A percentile compares a stretch with the other conserved stretches of the same genome.
Evolutionary conservation across 2,329 filamentous ascomycete species (phyloP).

Genomic region (Cladosporium halotolerans): DNA sequence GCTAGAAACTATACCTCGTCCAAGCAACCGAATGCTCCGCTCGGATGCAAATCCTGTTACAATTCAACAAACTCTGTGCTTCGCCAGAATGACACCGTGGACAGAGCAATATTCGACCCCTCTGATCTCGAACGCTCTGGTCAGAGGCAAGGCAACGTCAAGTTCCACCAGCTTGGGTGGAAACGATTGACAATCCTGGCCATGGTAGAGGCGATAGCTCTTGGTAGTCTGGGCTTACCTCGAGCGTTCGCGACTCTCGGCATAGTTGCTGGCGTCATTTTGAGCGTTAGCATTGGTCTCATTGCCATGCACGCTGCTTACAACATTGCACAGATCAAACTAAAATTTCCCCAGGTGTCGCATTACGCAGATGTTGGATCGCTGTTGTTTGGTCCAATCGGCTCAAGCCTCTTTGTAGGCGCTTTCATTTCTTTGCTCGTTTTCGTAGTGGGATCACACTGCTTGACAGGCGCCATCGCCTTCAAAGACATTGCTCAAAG

Average conservation of each 20-base stretch:
- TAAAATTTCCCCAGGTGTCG: conserved; percentile 2
- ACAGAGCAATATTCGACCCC: background rate
- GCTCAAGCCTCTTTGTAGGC: conserved; percentile 2
- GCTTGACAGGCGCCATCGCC: conserved; percentile 7
- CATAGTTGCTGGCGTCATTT: conserved; percentile 6
- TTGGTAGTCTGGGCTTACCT: conserved; percentile 7
- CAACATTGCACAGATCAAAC: conserved; percentile 7
- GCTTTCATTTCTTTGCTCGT: conserved; percentile 6
- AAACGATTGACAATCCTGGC: conserved; percentile 6
- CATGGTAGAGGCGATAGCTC: conserved; percentile 7
- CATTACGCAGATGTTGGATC: conserved; percentile 9
- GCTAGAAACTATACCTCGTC: background rate
- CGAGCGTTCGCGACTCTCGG: conserved; percentile 7
- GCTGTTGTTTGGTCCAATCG: conserved; percentile 1
- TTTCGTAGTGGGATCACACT: conserved; percentile 9
- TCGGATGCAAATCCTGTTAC: background rate
- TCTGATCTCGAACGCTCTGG: background rate
- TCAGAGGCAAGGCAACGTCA: conserved; percentile 1
- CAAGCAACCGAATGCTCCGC: background rate
- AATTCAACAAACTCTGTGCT: background rate
- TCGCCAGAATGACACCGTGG: background rate
- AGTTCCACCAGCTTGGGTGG: conserved; percentile 9
- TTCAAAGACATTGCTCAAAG: conserved; percentile 7
- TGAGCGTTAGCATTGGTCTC: conserved; percentile 7
- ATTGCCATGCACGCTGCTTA: conserved; percentile 9